Percentiles rank a stretch among this genome's conserved stretches.
These are phyloP conservation scores for Penstemon barbatus DNA, from an alignment of 257 asterid genomes.

Conservation along the genomic window DNA sequence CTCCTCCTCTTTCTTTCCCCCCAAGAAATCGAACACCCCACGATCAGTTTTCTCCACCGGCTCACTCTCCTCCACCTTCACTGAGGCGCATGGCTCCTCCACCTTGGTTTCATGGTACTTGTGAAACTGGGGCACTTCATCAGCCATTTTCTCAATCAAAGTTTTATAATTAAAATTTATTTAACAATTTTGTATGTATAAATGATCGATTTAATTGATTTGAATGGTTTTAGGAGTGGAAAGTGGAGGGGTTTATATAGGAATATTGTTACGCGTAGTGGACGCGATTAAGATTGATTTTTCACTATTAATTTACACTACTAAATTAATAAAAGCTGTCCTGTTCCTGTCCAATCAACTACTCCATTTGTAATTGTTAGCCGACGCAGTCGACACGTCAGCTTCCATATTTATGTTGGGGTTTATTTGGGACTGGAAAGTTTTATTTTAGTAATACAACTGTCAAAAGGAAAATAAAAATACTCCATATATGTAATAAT, in stretches of 20 bases:
- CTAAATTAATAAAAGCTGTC: slow-evolving; percentile 5
- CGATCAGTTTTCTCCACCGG: slow-evolving; percentile 51
- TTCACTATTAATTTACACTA: neutral
- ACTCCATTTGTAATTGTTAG: slow-evolving; percentile 25
- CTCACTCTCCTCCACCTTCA: slow-evolving; percentile 33
- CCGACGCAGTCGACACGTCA: slow-evolving; percentile 19
- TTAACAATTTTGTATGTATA: neutral
- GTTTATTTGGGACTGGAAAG: neutral
- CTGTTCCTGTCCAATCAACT: slow-evolving; percentile 29
- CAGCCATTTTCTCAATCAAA: slow-evolving; percentile 46
- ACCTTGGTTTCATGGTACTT: slow-evolving; percentile 25
- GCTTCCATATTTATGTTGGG: neutral
- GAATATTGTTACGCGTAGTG: slow-evolving; percentile 41
- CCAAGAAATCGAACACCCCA: slow-evolving; percentile 58
- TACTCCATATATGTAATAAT: too few species aligned
- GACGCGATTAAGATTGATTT: slow-evolving; percentile 38
- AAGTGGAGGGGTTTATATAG: slow-evolving; percentile 42
- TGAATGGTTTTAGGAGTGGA: neutral
- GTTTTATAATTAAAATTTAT: neutral
- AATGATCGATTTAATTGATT: neutral
- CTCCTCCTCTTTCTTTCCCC: slow-evolving; percentile 48
- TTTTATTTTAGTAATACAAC: neutral
- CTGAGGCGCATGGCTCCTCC: neutral
- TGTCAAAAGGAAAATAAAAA: neutral
- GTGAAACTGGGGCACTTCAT: slow-evolving; percentile 30